Evolutionary conservation across 768 basidiomycete species (phyloP).

Genomic region (Tylopilus vinaceipallidus): DNA sequence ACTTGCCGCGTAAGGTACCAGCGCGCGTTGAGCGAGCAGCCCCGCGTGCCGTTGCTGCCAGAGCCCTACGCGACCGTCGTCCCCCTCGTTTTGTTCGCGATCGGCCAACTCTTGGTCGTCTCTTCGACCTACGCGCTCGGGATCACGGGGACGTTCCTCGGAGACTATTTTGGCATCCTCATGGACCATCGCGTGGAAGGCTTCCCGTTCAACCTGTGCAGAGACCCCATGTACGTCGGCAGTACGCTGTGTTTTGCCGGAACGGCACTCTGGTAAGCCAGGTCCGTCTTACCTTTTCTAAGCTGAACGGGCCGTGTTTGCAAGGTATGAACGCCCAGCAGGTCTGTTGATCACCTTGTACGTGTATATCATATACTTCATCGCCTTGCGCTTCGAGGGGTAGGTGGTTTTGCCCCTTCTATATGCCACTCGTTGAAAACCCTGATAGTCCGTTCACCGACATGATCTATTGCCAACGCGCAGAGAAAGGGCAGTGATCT

Average conservation of each 20-base stretch:
- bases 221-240: conserved; percentile 97
- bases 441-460: conserved; percentile 79
- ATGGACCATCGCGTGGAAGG: conserved; percentile 91
- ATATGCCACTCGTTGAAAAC: too few species aligned
- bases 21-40: conserved; percentile 74
- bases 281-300: background rate
- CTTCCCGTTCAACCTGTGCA: conserved; percentile 94
- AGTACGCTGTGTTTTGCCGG: conserved; percentile 89
- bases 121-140: conserved; percentile 90
- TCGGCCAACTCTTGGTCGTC: conserved; percentile 84
- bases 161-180: conserved; percentile 80
- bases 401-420: conserved; percentile 38
- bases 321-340: conserved; percentile 81
- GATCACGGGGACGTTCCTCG: conserved; percentile 90
- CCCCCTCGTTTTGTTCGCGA: conserved; percentile 56
- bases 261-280: conserved; percentile 77
- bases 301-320: background rate
- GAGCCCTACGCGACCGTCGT: conserved; percentile 60
- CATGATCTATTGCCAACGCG: conserved; percentile 71
- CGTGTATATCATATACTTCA: conserved; percentile 79
- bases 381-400: conserved; percentile 91
- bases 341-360: conserved; percentile 78
- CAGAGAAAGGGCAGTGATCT: conserved; percentile 20
- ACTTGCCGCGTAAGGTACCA: conserved; percentile 64
- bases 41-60: conserved; percentile 61